Base-by-base conservation (phyloP, 345 rosid species). In the Combretum micranthum region DNA sequence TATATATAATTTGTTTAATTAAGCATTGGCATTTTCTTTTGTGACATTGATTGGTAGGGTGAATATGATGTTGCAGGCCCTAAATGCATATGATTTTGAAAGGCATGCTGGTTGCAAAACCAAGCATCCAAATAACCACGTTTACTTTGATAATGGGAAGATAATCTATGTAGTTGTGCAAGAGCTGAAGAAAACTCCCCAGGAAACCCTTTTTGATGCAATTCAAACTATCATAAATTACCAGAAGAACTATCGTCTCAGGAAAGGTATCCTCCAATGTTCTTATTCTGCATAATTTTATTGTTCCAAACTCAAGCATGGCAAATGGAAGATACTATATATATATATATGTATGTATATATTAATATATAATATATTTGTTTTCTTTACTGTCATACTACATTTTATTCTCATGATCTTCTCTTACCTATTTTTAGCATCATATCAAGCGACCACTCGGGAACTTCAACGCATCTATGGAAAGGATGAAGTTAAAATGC, bases 21-120 rank as follows among this genome's bases (percentile, higher is more conserved):
- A 15, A n/a, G 45, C 60, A 39, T 50, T 44, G n/a, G 52, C 20
- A 47, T 55, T 51, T 42, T 47, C 15, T 43, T 15, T n/a, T 56
- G 50, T 15, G 14, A 53, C 49, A 22, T 47, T 15, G 47, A 19
- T 25, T 8, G 14, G 15, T 11, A 22, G 14, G 37, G n/a, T 42
- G 3, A 54, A 15, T 50, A 63, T 57, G 59, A 39, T 64, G 18
- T 9, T 74, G 66, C 77, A 83, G 89, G 61, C 74, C 64, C 66
- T 80, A 48, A 83, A 80, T 62, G 84, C 86, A 10, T 80, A 76
- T 59, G 86, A 80, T 60, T 76, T 83, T 70, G 89, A 83, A 76
- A 77, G 77, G 19, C 89, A 78, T 58, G 89, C 89, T 62, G 76
- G 66, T 48, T 83, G 89, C 82, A 83, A 80, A 75, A 80, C 89